Conservation (phyloP, 495 filamentous ascomycete species). For the Penicillium herquei region DNA sequence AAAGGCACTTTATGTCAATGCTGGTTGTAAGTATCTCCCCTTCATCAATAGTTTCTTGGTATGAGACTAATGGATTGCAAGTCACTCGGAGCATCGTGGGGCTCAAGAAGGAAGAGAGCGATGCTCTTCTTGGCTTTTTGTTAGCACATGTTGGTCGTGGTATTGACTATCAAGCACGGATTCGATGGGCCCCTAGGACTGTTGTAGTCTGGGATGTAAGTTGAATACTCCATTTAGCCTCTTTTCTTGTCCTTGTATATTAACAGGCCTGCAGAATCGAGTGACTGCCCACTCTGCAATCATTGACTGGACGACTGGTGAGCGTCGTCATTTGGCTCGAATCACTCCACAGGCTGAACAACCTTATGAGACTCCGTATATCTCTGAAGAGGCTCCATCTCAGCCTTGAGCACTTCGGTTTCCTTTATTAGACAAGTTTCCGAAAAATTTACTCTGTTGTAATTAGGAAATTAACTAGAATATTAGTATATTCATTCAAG, state of each 20-base stretch:
- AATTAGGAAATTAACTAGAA: no score
- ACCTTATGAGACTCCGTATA: slow-evolving; percentile 27
- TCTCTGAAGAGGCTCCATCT: slow-evolving; percentile 19
- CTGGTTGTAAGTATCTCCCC: slow-evolving; percentile 59
- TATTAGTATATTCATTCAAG: no score
- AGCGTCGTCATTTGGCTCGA: slow-evolving; percentile 73
- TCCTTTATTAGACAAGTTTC: no score
- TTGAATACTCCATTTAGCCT: neutral
- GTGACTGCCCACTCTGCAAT: slow-evolving; percentile 77
- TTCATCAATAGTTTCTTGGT: neutral
- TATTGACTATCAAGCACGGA: slow-evolving; percentile 72
- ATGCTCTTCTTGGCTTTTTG: slow-evolving; percentile 73
- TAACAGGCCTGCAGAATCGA: slow-evolving; percentile 54
- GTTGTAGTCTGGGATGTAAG: slow-evolving; percentile 79
- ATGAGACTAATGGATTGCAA: slow-evolving; percentile 19
- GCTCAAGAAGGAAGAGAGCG: slow-evolving; percentile 74
- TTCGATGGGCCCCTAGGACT: slow-evolving; percentile 71
- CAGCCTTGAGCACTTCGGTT: neutral
- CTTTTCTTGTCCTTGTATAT: neutral
- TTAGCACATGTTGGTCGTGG: slow-evolving; percentile 73
- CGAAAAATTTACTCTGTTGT: no score
- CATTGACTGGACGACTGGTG: slow-evolving; percentile 72
- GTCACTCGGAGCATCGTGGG: slow-evolving; percentile 72
- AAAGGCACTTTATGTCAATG: slow-evolving; percentile 79
- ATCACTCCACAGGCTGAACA: slow-evolving; percentile 79